phyloP scores from a whole-genome alignment of 257 asterid genomes.

The Lithospermum erythrorhizon region DNA sequence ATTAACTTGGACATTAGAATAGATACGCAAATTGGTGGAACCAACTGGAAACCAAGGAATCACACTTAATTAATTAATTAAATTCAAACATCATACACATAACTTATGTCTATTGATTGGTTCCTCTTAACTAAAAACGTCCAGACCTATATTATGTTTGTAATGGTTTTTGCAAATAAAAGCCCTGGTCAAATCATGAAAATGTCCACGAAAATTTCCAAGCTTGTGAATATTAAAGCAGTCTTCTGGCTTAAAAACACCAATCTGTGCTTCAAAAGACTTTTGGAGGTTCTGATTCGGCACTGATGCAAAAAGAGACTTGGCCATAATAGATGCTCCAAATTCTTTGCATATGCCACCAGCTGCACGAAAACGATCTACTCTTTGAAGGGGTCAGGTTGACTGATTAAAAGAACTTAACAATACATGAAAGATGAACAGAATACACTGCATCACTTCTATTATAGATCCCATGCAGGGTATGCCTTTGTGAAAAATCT shows the following conservation, averaged over 20 bases:
- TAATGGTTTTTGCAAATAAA: conserved; percentile 47
- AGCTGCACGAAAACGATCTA: conserved; percentile 86
- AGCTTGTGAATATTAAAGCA: conserved; percentile 33
- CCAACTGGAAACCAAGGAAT: conserved; percentile 1
- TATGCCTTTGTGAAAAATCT: neutral
- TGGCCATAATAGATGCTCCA: conserved; percentile 85
- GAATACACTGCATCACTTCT: neutral
- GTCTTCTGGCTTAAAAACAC: conserved; percentile 45
- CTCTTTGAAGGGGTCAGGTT: conserved; percentile 38
- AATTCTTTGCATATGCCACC: conserved; percentile 71
- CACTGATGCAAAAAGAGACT: conserved; percentile 85
- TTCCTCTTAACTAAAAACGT: conserved; percentile 22
- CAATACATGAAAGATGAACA: conserved; percentile 21
- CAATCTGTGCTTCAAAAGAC: conserved; percentile 43
- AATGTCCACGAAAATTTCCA: conserved; percentile 45
- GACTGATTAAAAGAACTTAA: conserved; percentile 18
- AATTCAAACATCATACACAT: conserved; percentile 5
- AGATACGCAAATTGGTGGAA: conserved; percentile 16
- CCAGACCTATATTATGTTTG: conserved; percentile 67
- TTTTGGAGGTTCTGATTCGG: conserved; percentile 46
- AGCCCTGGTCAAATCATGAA: conserved; percentile 52
- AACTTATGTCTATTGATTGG: conserved; percentile 18
- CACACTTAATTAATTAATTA: neutral
- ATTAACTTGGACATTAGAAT: conserved; percentile 2
- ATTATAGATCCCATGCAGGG: conserved; percentile 8